Conservation (phyloP, 1,284 basidiomycete genomes). For the Gomphus sp. region DNA sequence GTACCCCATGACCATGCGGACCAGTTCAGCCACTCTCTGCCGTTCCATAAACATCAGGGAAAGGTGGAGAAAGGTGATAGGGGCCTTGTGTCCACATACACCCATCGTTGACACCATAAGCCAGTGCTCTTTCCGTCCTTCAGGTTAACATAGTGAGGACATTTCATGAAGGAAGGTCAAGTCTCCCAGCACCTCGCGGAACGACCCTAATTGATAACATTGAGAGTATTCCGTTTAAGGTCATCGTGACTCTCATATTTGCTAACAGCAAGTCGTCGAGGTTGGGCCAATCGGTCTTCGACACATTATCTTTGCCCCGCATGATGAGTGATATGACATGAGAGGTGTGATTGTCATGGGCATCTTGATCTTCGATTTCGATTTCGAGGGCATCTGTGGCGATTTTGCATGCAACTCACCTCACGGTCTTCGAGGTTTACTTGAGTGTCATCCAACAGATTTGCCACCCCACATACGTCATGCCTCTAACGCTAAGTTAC, state of each 20-base stretch:
- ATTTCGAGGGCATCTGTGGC: conserved; percentile 95
- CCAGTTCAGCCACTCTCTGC: too few relatives aligned
- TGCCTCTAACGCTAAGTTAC: too few relatives aligned
- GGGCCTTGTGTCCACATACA: conserved; percentile 25
- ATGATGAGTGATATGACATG: conserved; percentile 81
- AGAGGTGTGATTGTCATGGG: conserved; percentile 84
- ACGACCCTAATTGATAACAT: conserved; percentile 84
- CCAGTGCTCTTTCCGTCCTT: conserved; percentile 79
- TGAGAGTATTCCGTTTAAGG: conserved; percentile 81
- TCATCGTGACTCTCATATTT: conserved; percentile 78
- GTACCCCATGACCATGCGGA: too few relatives aligned
- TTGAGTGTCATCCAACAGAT: conserved; percentile 91
- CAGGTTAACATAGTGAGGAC: conserved; percentile 94
- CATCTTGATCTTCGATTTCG: conserved; percentile 91
- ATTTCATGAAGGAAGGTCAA: conserved; percentile 76
- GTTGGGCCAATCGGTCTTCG: conserved; percentile 86
- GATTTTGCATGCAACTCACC: conserved; percentile 98
- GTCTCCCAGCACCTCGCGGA: conserved; percentile 64
- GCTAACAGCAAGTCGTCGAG: conserved; percentile 96
- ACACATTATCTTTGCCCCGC: conserved; percentile 70
- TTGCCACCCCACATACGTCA: conserved; percentile 61
- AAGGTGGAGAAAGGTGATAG: too few relatives aligned
- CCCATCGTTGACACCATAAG: conserved; percentile 81
- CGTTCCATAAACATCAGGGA: too few relatives aligned
- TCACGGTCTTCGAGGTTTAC: conserved; percentile 98